These are phyloP conservation scores for Agarophyton chilense DNA, from an alignment of 23 red algal genomes.

Conservation along the genomic window DNA sequence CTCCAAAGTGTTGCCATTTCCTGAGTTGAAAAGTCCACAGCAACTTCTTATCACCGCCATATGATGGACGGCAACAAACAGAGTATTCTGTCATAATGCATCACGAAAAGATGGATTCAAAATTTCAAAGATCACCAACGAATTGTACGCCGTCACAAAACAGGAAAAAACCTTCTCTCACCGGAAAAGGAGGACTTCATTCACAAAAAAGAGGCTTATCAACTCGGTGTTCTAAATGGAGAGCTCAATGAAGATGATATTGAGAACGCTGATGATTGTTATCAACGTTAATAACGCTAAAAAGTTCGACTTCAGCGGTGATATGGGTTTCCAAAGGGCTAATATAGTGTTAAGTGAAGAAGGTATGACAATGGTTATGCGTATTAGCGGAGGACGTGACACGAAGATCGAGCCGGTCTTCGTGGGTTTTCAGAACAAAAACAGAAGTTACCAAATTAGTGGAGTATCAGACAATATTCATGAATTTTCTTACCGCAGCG, in stretches of 20 bases:
- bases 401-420: constrained; percentile 12
- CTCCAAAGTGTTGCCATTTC: not conserved
- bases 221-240: too few species aligned
- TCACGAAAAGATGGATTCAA: not conserved
- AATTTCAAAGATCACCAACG: not conserved
- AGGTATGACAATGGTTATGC: constrained; percentile 30
- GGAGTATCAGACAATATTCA: constrained; percentile 3
- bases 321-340: not conserved
- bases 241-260: too few species aligned
- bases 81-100: not conserved
- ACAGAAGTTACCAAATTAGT: not conserved
- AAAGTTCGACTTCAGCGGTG: constrained; percentile 3
- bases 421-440: constrained; percentile 38
- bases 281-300: constrained; percentile 17
- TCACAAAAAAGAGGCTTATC: too few species aligned
- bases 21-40: not conserved
- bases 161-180: not conserved
- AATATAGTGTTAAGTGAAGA: not conserved
- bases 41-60: not conserved
- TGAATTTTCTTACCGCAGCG: constrained; percentile 21
- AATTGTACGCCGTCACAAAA: not conserved
- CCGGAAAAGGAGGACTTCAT: constrained; percentile 3
- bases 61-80: not conserved
- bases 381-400: constrained; percentile 13
- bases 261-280: too few species aligned